phyloP scores from a whole-genome alignment of 2,329 filamentous ascomycete species.

The Dothideomycetes sp. region DNA sequence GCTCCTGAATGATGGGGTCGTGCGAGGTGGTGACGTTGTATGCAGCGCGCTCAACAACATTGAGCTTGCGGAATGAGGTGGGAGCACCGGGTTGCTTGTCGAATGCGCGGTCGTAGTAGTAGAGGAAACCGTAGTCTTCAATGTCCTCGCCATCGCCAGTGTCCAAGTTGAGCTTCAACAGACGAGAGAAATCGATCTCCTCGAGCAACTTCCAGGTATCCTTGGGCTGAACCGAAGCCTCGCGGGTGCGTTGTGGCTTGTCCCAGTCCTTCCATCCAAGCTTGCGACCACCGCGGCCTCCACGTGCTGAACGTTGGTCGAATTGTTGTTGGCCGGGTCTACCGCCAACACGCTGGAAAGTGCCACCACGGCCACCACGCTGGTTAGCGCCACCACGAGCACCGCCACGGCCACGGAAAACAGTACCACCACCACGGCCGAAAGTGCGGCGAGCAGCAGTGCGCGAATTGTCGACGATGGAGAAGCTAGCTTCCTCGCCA shows the following conservation, averaged over 20 bases:
- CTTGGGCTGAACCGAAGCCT: slow-evolving; percentile 93
- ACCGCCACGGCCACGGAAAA: slow-evolving; percentile 63
- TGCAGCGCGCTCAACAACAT: slow-evolving; percentile 81
- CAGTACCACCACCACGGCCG: slow-evolving; percentile 74
- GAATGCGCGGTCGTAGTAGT: slow-evolving; percentile 94
- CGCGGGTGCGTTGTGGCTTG: slow-evolving; percentile 92
- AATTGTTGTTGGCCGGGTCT: slow-evolving; percentile 61
- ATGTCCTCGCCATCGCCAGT: slow-evolving; percentile 91
- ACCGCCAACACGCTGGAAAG: slow-evolving; percentile 63
- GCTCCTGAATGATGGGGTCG: slow-evolving; percentile 92
- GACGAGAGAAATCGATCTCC: slow-evolving; percentile 96
- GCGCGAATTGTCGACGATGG: slow-evolving; percentile 90
- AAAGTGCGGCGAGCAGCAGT: slow-evolving; percentile 78
- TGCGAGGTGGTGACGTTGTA: slow-evolving; percentile 98
- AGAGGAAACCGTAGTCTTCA: slow-evolving; percentile 91
- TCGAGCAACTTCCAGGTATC: slow-evolving; percentile 91
- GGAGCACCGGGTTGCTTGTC: slow-evolving; percentile 85
- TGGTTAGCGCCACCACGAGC: slow-evolving; percentile 63
- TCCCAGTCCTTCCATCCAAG: slow-evolving; percentile 99
- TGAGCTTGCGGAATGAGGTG: slow-evolving; percentile 77
- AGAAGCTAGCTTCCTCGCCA: slow-evolving; percentile 96
- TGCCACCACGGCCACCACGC: slow-evolving; percentile 56
- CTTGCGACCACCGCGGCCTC: slow-evolving; percentile 67
- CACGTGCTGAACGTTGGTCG: slow-evolving; percentile 60
- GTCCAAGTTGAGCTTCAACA: slow-evolving; percentile 92